Percentiles rank a stretch among this genome's conserved stretches.
Evolutionary conservation across 345 rosid species (phyloP).

Genomic region (Pistacia vera): DNA sequence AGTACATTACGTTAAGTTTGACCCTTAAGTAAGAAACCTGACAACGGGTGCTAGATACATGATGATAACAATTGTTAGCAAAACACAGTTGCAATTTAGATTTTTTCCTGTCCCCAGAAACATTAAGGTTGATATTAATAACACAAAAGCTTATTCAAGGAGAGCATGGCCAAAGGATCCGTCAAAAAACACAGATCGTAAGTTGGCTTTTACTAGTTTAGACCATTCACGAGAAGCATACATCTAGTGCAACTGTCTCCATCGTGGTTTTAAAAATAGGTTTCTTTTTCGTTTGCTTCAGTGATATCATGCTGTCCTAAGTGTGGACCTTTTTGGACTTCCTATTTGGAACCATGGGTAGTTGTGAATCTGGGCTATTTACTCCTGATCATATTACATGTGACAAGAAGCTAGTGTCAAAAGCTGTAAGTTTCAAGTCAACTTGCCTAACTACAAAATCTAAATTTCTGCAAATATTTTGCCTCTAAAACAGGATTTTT

Average conservation of each 20-base stretch:
- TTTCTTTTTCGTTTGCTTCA: neutral
- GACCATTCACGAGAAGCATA: neutral
- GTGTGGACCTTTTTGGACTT: neutral
- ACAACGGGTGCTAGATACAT: neutral
- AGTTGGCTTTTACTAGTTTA: constrained; percentile 30
- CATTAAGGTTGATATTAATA: constrained; percentile 87
- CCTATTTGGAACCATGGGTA: constrained; percentile 46
- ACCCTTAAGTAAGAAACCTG: neutral
- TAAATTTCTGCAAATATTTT: neutral
- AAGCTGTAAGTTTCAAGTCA: constrained; percentile 61
- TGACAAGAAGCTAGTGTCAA: constrained; percentile 92
- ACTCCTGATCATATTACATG: constrained; percentile 82
- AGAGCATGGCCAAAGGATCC: constrained; percentile 70
- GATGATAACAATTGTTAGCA: neutral
- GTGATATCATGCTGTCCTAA: constrained; percentile 4
- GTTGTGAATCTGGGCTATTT: constrained; percentile 90
- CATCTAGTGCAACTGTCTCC: neutral
- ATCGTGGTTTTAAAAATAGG: too few relatives aligned
- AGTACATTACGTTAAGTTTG: neutral
- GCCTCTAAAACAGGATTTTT: neutral
- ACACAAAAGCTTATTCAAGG: constrained; percentile 89
- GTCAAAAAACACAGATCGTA: constrained; percentile 77
- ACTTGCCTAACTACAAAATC: neutral
- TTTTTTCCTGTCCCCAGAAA: constrained; percentile 44
- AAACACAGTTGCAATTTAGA: neutral